These are phyloP conservation scores for Meira miltonrushii DNA, from an alignment of 1,284 basidiomycete genomes.

Conservation along the genomic window DNA sequence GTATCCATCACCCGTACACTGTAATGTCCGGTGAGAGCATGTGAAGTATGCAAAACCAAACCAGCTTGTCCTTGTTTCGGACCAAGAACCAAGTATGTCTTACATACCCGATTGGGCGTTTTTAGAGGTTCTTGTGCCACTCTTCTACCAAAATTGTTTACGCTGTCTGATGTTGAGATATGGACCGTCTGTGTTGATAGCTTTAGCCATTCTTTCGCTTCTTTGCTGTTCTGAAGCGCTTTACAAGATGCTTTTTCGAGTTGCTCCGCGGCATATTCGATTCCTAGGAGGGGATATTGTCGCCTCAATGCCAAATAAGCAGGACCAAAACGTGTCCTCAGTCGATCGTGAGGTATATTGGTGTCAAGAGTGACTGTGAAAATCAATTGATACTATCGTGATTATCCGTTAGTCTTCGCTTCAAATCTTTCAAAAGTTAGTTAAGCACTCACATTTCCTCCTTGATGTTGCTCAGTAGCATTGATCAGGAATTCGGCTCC, in stretches of 20 bases:
- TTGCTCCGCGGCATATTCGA: neutral
- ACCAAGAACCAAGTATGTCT: neutral
- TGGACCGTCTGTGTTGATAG: neutral
- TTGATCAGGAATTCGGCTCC: neutral
- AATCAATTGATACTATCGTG: neutral
- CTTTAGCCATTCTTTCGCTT: neutral
- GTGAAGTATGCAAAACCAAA: conserved; percentile 2
- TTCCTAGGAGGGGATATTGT: neutral
- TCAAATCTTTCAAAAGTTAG: neutral
- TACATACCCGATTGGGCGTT: neutral
- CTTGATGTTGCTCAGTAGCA: neutral
- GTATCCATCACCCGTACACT: neutral
- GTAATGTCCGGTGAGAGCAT: neutral
- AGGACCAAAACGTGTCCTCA: neutral
- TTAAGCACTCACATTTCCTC: neutral
- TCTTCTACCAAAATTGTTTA: neutral
- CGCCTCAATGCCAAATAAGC: neutral
- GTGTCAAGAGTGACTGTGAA: neutral
- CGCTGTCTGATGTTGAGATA: neutral
- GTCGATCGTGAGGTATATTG: neutral
- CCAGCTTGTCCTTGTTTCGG: neutral
- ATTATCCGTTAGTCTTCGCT: neutral
- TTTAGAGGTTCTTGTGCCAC: neutral
- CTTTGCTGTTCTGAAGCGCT: neutral
- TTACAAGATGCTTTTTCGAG: neutral